These are phyloP conservation scores for Yamadazyma laniorum DNA, from an alignment of 805 yeast species.

Conservation along the genomic window DNA sequence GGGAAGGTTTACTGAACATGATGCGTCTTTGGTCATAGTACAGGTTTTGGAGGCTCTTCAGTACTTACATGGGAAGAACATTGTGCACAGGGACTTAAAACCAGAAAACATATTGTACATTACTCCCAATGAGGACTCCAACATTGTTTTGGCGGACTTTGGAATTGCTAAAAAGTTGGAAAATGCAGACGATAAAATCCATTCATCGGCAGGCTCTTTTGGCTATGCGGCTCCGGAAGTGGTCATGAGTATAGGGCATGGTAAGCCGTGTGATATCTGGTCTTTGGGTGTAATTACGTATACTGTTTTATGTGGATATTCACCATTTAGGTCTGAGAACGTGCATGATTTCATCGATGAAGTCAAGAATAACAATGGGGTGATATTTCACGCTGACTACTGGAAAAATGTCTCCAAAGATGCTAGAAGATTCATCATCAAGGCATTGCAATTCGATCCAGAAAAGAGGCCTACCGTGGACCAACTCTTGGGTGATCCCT, in stretches of 20 bases:
- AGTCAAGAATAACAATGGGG: conserved; percentile 67
- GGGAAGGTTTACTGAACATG: conserved; percentile 86
- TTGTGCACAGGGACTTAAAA: conserved; percentile 91
- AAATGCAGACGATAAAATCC: conserved; percentile 57
- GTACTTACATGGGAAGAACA: conserved; percentile 71
- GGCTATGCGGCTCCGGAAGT: conserved; percentile 99
- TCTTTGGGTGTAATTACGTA: conserved; percentile 90
- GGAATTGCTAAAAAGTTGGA: conserved; percentile 85
- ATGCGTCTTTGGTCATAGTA: conserved; percentile 71
- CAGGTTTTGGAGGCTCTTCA: conserved; percentile 77
- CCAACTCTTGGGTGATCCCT: conserved; percentile 64
- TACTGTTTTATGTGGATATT: conserved; percentile 86
- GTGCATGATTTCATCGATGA: conserved; percentile 80
- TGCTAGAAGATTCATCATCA: conserved; percentile 75
- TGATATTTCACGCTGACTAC: conserved; percentile 82
- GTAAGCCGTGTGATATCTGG: conserved; percentile 96
- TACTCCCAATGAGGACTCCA: conserved; percentile 52
- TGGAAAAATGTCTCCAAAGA: conserved; percentile 80
- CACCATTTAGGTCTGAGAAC: conserved; percentile 85
- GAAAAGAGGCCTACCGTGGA: conserved; percentile 64
- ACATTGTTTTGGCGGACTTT: conserved; percentile 87
- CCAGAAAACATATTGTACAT: conserved; percentile 89
- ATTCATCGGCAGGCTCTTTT: conserved; percentile 82
- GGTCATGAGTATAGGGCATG: conserved; percentile 77
- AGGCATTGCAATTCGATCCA: conserved; percentile 69